phyloP scores from a whole-genome alignment of 2,329 filamentous ascomycete species.

The Stemphylium beticola region DNA sequence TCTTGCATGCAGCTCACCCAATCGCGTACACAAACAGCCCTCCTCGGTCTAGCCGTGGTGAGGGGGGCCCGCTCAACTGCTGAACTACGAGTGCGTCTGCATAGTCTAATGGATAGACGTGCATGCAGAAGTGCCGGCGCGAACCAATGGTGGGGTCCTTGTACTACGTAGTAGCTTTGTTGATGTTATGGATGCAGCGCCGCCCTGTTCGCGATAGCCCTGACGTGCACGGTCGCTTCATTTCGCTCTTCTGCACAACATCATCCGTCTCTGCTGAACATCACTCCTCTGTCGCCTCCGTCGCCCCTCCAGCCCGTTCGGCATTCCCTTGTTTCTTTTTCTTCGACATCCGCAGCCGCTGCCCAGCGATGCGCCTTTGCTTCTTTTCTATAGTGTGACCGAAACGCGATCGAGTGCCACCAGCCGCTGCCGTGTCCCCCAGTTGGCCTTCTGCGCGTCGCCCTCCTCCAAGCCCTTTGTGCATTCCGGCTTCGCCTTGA shows the following conservation, averaged over 20 bases:
- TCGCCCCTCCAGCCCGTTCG: constrained; percentile 30
- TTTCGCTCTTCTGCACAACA: constrained; percentile 37
- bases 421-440: constrained; percentile 29
- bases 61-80: constrained; percentile 25
- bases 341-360: constrained; percentile 39
- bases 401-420: constrained; percentile 36
- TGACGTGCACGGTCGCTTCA: constrained; percentile 16
- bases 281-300: constrained; percentile 22
- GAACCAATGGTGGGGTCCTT: constrained; percentile 22
- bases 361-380: constrained; percentile 38
- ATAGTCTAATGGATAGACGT: constrained; percentile 22
- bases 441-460: constrained; percentile 30
- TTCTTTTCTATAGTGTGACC: constrained; percentile 32
- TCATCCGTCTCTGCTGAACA: constrained; percentile 26
- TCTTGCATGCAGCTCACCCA: constrained; percentile 17
- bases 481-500: constrained; percentile 22
- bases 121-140: constrained; percentile 6
- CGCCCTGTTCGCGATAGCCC: constrained; percentile 12
- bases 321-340: constrained; percentile 34
- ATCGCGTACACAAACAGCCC: constrained; percentile 25
- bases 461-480: constrained; percentile 28
- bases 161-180: constrained; percentile 19
- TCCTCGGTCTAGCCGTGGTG: constrained; percentile 16
- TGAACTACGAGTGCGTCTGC: constrained; percentile 13
- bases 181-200: constrained; percentile 23